Evolutionary conservation across 371 early-diverging fungal genomes (phyloP).

Genomic region (Mucor velutinosus): DNA sequence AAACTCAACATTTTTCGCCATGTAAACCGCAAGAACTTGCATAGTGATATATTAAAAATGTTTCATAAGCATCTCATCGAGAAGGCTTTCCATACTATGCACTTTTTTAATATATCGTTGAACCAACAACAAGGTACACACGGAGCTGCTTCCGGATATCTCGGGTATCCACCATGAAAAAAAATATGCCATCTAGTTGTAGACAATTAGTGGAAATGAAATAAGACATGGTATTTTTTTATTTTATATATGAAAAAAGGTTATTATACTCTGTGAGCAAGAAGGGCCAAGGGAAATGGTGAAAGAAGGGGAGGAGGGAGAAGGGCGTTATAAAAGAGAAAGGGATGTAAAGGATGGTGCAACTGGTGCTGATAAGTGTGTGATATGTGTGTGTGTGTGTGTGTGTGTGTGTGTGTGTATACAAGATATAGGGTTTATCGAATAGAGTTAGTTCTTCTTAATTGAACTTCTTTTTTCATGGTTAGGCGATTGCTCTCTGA

Average conservation of each 20-base stretch:
- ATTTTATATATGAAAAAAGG: not conserved
- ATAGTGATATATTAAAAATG: no score
- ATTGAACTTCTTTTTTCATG: constrained; percentile 5
- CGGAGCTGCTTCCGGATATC: not conserved
- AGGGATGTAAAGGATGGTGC: not conserved
- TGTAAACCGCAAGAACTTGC: no score
- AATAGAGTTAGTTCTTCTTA: constrained; percentile 5
- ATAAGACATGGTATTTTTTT: not conserved
- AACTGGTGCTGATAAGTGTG: not conserved
- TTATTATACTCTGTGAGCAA: not conserved
- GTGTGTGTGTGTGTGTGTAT: not conserved
- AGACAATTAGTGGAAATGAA: not conserved
- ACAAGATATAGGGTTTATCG: constrained; percentile 3
- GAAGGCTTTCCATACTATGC: no score
- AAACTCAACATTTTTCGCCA: no score
- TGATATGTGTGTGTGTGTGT: not conserved
- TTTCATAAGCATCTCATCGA: not conserved
- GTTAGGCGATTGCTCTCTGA: not conserved
- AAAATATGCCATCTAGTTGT: not conserved
- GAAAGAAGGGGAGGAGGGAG: not conserved
- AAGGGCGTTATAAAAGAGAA: not conserved
- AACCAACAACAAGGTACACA: not conserved
- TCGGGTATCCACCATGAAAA: not conserved
- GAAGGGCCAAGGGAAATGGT: not conserved
- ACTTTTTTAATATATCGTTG: not conserved